Evolutionary conservation across 2,329 filamentous ascomycete species (phyloP).

Genomic region (Corniculantispora saksenae): DNA sequence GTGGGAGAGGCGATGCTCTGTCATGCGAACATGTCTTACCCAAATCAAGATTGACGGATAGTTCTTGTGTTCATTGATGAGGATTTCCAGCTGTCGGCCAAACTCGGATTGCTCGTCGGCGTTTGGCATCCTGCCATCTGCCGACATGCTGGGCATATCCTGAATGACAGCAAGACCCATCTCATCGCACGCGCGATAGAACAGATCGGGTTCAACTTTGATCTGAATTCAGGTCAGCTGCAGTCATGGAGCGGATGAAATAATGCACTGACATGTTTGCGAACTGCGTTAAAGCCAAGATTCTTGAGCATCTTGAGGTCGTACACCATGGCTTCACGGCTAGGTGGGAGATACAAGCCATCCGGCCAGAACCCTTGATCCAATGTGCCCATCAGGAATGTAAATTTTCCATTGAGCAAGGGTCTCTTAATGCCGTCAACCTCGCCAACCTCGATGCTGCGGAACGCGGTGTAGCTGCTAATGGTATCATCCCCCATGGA

Average conservation of each 20-base stretch:
- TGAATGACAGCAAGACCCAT: slow-evolving; percentile 68
- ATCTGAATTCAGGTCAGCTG: slow-evolving; percentile 42
- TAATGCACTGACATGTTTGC: slow-evolving; percentile 61
- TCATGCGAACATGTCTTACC: slow-evolving; percentile 43
- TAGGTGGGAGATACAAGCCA: slow-evolving; percentile 66
- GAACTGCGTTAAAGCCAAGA: slow-evolving; percentile 69
- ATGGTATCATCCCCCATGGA: slow-evolving; percentile 52
- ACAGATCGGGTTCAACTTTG: slow-evolving; percentile 67
- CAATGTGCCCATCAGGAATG: slow-evolving; percentile 67
- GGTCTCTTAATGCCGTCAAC: slow-evolving; percentile 62
- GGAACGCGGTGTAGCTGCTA: slow-evolving; percentile 68
- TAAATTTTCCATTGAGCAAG: slow-evolving; percentile 67
- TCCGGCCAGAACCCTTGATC: slow-evolving; percentile 75
- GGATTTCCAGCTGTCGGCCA: slow-evolving; percentile 59
- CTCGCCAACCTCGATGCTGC: slow-evolving; percentile 58
- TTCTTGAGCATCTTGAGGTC: slow-evolving; percentile 65
- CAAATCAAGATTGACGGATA: slow-evolving; percentile 67
- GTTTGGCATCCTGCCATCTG: slow-evolving; percentile 36
- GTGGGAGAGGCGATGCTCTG: too few relatives aligned
- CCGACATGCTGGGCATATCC: slow-evolving; percentile 66
- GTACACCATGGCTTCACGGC: slow-evolving; percentile 65
- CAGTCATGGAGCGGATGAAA: too few relatives aligned
- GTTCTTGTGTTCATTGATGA: slow-evolving; percentile 64
- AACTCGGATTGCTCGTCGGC: slow-evolving; percentile 63
- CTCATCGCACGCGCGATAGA: slow-evolving; percentile 67